Evolutionary conservation across 2,329 filamentous ascomycete species (phyloP), one percentile per base, ranked within the genome.

Genomic region (Sclerotiophoma versabilis): DNA sequence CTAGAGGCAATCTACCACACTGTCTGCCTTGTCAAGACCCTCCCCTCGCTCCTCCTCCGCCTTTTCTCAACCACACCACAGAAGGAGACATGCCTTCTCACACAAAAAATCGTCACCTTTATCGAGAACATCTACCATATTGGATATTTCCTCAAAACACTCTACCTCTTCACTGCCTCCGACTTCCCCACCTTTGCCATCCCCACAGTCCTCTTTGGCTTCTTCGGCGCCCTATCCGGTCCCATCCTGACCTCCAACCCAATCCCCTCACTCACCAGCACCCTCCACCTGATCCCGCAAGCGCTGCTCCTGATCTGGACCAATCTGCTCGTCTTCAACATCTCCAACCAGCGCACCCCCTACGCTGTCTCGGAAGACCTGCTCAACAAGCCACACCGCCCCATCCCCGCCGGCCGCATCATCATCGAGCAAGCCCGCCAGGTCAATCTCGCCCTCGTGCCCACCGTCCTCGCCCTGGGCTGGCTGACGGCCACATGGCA

Each of bases 301-400:
- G 50, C 45, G 1, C 7, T 63, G 11, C 45, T 64, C 1, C 44
- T 60, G 15, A 57, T 56, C 55, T 81, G 76, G 26, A 74, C 75
- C 2, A 81, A 71, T 0, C 78, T 65, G 3, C 71, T 80, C 11
- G 56, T 75, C 37, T 77, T 77, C 58, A 68, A 69, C 32, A 65
- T 79, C 10, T 68, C 72, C 27, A 79, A 80, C 58, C 77, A 79
- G 49, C 69, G 75, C 2, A 36, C 29, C 7, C 46, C 49, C 17
- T 60, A 58, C 3, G 66, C 76, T 3, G 58, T 76, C 8, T 38
- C 56, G 0, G 78, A 80, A 52, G 78, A 80, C 58, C 26, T 36
- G 0, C 45, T 76, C 44, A 80, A 80, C 67, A 80, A 79, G 47
- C 75, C 76, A 15, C 70, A 67, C 63, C 62, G 74, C 5, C 69